Evolutionary conservation across 2,329 filamentous ascomycete genomes (phyloP).

Genomic region (Tolypocladium guangdongense): DNA sequence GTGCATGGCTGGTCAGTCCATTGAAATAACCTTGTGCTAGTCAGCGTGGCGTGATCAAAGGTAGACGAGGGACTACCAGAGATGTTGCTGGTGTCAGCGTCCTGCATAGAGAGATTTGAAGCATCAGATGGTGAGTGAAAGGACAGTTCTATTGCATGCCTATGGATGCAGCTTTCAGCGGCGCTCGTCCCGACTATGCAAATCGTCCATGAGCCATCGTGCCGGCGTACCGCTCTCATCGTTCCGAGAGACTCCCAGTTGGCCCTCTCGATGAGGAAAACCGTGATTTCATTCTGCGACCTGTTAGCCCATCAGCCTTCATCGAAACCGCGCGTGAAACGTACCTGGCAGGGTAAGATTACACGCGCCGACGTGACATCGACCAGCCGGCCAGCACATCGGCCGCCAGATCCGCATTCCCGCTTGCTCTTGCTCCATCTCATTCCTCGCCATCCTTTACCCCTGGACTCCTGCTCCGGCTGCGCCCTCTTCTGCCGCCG

Average conservation of each 20-base stretch:
- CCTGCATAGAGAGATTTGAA: not conserved
- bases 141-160: not conserved
- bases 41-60: not conserved
- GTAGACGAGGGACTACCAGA: not conserved
- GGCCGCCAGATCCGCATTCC: not conserved
- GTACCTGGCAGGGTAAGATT: not conserved
- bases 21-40: slow-evolving; percentile 2
- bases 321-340: not conserved
- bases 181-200: not conserved
- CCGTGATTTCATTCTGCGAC: not conserved
- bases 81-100: not conserved
- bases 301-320: not conserved
- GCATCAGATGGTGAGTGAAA: not conserved
- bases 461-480: slow-evolving; percentile 38
- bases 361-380: slow-evolving; percentile 5
- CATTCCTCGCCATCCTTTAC: slow-evolving; percentile 23
- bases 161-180: not conserved
- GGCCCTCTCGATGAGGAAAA: not conserved
- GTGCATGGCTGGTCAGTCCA: not conserved
- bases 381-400: not conserved
- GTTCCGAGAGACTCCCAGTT: not conserved
- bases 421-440: not conserved
- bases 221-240: not conserved
- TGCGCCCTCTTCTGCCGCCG: slow-evolving; percentile 32
- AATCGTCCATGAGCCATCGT: not conserved